These are phyloP conservation scores for Fusarium pilosicola DNA, from an alignment of 2,329 filamentous ascomycete genomes.

Conservation along the genomic window DNA sequence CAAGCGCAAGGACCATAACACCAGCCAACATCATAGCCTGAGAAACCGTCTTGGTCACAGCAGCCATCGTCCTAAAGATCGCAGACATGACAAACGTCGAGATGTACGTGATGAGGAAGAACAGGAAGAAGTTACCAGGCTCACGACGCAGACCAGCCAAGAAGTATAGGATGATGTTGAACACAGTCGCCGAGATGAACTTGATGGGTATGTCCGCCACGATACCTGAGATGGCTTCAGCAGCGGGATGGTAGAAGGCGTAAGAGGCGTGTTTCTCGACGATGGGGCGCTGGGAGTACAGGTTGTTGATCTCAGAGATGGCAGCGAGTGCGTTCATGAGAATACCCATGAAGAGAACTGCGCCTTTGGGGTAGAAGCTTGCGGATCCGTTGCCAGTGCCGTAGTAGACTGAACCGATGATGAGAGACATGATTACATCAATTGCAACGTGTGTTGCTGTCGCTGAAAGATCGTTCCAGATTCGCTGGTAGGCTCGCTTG, in stretches of 20 bases:
- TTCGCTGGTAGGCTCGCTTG: slow-evolving; percentile 61
- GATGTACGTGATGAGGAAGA: slow-evolving; percentile 75
- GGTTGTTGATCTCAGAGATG: slow-evolving; percentile 62
- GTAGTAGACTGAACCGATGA: slow-evolving; percentile 71
- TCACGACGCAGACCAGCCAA: slow-evolving; percentile 64
- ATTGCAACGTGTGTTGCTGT: slow-evolving; percentile 57
- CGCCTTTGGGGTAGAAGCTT: slow-evolving; percentile 64
- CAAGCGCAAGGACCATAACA: slow-evolving; percentile 66
- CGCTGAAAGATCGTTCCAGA: slow-evolving; percentile 62
- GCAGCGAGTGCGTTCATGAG: slow-evolving; percentile 68
- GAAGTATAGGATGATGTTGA: slow-evolving; percentile 69
- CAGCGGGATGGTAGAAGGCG: slow-evolving; percentile 62
- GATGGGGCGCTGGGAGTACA: slow-evolving; percentile 58
- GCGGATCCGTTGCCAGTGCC: slow-evolving; percentile 59
- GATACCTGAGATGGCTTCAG: slow-evolving; percentile 65
- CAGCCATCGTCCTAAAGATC: slow-evolving; percentile 78
- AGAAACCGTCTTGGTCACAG: slow-evolving; percentile 72
- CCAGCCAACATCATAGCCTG: slow-evolving; percentile 65
- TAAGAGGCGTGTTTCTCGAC: slow-evolving; percentile 61
- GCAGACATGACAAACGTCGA: slow-evolving; percentile 78
- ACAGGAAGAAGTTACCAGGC: slow-evolving; percentile 78
- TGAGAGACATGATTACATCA: slow-evolving; percentile 66
- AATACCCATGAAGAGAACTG: slow-evolving; percentile 68
- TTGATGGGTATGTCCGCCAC: slow-evolving; percentile 68
- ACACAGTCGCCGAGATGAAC: slow-evolving; percentile 58